Conservation (phyloP, 2,329 filamentous ascomycete species). For the Fusarium vanettenii region DNA sequence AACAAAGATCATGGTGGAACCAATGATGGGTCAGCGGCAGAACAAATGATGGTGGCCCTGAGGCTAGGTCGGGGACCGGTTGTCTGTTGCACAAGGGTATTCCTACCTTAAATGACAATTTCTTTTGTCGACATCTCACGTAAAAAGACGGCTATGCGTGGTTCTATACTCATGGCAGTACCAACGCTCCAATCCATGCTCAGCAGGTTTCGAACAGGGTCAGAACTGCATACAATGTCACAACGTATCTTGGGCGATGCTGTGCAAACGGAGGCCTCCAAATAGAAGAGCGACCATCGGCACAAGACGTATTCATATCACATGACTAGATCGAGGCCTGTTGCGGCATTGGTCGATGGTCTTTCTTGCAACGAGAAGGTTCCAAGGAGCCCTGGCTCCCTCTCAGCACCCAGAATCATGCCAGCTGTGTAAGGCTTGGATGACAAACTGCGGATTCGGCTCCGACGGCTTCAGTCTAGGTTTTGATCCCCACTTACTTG, state of each 20-base stretch:
- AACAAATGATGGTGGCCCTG: neutral
- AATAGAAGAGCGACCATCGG: neutral
- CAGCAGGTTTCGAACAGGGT: neutral
- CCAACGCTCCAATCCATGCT: neutral
- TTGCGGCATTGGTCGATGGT: neutral
- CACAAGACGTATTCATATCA: neutral
- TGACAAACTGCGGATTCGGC: neutral
- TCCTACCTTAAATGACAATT: neutral
- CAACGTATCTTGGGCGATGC: neutral
- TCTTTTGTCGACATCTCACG: neutral
- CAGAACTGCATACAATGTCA: neutral
- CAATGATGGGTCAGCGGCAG: neutral
- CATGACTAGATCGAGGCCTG: neutral
- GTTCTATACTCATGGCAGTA: neutral
- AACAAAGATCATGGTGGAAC: neutral
- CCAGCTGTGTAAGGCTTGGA: neutral
- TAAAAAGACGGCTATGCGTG: neutral
- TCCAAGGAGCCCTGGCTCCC: neutral
- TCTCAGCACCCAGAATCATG: neutral
- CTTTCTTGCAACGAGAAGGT: neutral
- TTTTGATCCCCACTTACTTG: neutral
- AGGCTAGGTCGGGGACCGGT: too few relatives aligned
- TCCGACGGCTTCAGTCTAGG: neutral
- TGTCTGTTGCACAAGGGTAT: too few relatives aligned
- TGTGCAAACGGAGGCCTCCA: neutral